phyloP scores from a whole-genome alignment of 1,139 yeast species.

The Yamadazyma mexicana region DNA sequence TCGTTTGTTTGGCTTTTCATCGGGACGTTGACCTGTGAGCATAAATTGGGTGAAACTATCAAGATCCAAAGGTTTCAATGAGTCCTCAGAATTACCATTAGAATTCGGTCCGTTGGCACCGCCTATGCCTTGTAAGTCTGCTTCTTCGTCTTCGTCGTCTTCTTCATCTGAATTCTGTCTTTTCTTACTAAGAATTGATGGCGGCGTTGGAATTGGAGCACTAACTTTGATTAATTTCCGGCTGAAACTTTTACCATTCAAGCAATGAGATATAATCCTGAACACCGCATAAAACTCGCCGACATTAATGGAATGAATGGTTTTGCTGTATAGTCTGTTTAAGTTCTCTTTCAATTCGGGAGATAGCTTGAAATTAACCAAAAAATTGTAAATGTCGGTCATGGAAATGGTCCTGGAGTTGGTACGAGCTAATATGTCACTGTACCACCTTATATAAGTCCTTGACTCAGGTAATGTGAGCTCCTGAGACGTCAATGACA shows the following conservation, averaged over 20 bases:
- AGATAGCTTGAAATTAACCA: constrained; percentile 59
- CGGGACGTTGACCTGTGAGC: constrained; percentile 70
- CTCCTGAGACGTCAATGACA: constrained; percentile 62
- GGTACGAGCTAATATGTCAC: constrained; percentile 61
- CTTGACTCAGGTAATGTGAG: constrained; percentile 64
- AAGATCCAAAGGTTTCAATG: constrained; percentile 47
- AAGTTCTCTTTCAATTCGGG: constrained; percentile 43
- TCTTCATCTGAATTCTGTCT: constrained; percentile 45
- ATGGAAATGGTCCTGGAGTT: constrained; percentile 57
- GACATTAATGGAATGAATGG: constrained; percentile 54
- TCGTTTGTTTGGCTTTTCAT: constrained; percentile 31
- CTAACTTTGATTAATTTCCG: constrained; percentile 49
- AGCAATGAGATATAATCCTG: constrained; percentile 60
- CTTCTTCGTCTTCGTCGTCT: constrained; percentile 22
- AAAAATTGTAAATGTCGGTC: constrained; percentile 62
- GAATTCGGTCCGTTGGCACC: constrained; percentile 12
- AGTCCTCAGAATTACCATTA: constrained; percentile 1
- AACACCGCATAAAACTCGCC: constrained; percentile 77
- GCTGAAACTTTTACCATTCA: constrained; percentile 48
- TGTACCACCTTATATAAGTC: constrained; percentile 78
- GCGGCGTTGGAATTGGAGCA: constrained; percentile 68
- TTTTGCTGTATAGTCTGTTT: constrained; percentile 50
- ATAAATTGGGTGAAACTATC: constrained; percentile 75
- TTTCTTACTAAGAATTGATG: constrained; percentile 61
- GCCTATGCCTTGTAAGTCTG: constrained; percentile 17